A percentile compares a stretch with the other conserved stretches of the same genome.
These are phyloP conservation scores for Pulveroboletus frians DNA, from an alignment of 768 basidiomycete genomes.

Conservation along the genomic window DNA sequence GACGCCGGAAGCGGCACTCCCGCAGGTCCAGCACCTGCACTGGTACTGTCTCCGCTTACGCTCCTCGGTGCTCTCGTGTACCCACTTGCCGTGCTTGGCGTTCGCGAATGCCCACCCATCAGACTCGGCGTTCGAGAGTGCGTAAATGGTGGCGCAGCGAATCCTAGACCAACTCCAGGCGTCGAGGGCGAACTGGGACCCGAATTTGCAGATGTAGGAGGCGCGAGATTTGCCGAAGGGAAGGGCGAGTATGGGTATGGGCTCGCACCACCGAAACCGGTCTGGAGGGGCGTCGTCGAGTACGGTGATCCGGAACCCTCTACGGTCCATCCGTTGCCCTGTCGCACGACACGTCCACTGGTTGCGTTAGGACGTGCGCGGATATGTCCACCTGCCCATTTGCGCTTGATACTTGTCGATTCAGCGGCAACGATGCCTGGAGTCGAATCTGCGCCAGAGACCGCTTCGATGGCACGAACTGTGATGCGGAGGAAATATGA, in stretches of 20 bases:
- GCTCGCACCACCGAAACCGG: slow-evolving; percentile 23
- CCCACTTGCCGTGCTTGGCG: slow-evolving; percentile 22
- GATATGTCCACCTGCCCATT: slow-evolving; percentile 65
- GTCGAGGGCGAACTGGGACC: slow-evolving; percentile 30
- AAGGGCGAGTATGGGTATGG: slow-evolving; percentile 31
- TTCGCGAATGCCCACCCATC: slow-evolving; percentile 15
- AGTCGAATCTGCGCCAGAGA: slow-evolving; percentile 47
- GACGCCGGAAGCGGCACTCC: slow-evolving; percentile 19
- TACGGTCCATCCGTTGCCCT: slow-evolving; percentile 56
- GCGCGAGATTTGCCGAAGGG: slow-evolving; percentile 13
- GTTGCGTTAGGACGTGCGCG: slow-evolving; percentile 44
- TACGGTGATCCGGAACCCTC: slow-evolving; percentile 44
- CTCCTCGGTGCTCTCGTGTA: background rate
- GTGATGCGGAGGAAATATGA: slow-evolving; percentile 69
- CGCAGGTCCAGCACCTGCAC: slow-evolving; percentile 1
- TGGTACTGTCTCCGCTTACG: slow-evolving; percentile 11
- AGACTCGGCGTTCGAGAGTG: slow-evolving; percentile 13
- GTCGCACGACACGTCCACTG: slow-evolving; percentile 43
- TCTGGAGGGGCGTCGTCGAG: slow-evolving; percentile 31
- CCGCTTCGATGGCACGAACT: slow-evolving; percentile 59
- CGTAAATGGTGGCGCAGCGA: slow-evolving; percentile 23
- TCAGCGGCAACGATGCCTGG: slow-evolving; percentile 62
- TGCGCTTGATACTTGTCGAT: slow-evolving; percentile 55
- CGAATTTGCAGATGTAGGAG: slow-evolving; percentile 22
- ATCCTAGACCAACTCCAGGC: slow-evolving; percentile 27